These are phyloP conservation scores for Pythium chondricola DNA, from an alignment of 352 stramenopile species.

Conservation along the genomic window DNA sequence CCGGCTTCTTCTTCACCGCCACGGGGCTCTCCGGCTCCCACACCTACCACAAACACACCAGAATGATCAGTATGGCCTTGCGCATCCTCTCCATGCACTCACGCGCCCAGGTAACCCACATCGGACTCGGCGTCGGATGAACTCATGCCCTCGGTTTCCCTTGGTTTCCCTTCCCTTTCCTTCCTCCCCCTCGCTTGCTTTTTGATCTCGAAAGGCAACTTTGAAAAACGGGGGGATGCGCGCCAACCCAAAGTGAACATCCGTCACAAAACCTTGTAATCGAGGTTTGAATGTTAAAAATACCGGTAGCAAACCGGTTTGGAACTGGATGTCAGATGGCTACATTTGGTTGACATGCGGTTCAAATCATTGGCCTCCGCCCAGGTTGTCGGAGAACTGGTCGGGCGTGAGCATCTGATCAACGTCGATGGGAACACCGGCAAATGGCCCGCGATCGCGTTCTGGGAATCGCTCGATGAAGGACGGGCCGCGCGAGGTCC, in stretches of 20 bases:
- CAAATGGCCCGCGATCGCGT: conserved; percentile 25
- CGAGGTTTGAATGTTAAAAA: conserved; percentile 4
- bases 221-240: conserved; percentile 15
- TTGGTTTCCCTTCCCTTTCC: conserved; percentile 6
- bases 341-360: conserved; percentile 6
- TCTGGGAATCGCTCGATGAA: conserved; percentile 65
- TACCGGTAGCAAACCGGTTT: conserved; percentile 2
- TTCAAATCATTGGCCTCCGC: conserved; percentile 24
- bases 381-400: conserved; percentile 39
- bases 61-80: conserved; percentile 15
- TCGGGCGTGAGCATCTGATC: conserved; percentile 27
- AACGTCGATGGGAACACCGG: conserved; percentile 6
- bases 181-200: not conserved
- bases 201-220: conserved; percentile 18
- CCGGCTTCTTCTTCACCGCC: conserved; percentile 13
- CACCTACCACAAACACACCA: conserved; percentile 10
- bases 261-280: conserved; percentile 6
- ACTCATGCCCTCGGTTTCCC: conserved; percentile 8
- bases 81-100: conserved; percentile 16
- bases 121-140: conserved; percentile 14
- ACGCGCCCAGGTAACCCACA: not conserved
- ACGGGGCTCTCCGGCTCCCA: conserved; percentile 16
- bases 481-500: conserved; percentile 34
- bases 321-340: not conserved
- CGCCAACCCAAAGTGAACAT: conserved; percentile 5